Percentiles rank a stretch among this genome's conserved stretches.
These are phyloP conservation scores for Phytophthora europaea DNA, from an alignment of 352 stramenopile species.

Conservation along the genomic window DNA sequence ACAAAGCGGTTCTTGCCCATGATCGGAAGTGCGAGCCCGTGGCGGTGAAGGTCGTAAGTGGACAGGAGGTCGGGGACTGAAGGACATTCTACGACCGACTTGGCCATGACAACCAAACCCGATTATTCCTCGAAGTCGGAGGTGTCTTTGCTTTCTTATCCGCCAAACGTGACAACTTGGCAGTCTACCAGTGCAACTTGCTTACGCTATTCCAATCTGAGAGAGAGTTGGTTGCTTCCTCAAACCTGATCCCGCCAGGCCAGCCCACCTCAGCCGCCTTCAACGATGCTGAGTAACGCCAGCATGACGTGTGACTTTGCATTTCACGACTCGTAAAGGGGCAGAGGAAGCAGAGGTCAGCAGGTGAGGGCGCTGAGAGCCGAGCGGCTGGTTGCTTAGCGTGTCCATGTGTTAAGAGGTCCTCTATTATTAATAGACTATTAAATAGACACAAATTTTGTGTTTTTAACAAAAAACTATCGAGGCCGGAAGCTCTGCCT, in stretches of 20 bases:
- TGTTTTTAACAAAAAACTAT: too few relatives aligned
- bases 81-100: too few relatives aligned
- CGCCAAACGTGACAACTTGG: not conserved
- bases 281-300: not conserved
- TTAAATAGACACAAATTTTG: too few relatives aligned
- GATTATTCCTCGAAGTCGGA: not conserved
- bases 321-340: not conserved
- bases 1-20: constrained; percentile 43
- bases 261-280: not conserved
- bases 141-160: not conserved
- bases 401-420: too few relatives aligned
- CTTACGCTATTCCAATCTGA: not conserved
- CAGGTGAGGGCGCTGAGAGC: not conserved
- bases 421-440: too few relatives aligned
- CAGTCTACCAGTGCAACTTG: not conserved
- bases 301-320: not conserved
- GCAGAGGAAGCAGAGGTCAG: constrained; percentile 1
- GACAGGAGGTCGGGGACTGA: constrained; percentile 3
- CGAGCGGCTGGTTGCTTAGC: not conserved
- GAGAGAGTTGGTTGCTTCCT: not conserved
- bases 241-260: not conserved
- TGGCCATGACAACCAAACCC: too few relatives aligned
- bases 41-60: not conserved
- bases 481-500: too few relatives aligned
- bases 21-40: not conserved